Evolutionary conservation across 768 basidiomycete species (phyloP), one percentile per base, ranked within the genome.

Genomic region (Mycena polygramma): DNA sequence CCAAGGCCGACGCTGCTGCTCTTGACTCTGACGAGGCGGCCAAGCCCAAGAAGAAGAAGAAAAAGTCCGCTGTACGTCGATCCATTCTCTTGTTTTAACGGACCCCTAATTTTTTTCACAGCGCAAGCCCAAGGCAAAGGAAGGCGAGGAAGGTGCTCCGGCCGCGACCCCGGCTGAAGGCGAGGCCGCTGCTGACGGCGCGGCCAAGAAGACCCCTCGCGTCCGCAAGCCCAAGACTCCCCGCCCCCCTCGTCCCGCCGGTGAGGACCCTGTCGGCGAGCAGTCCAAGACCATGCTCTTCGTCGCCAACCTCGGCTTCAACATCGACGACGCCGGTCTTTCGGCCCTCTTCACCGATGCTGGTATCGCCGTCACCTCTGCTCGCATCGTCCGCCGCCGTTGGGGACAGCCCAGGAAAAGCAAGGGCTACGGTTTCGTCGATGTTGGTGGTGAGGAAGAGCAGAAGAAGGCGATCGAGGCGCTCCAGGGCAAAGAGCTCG

Each of bases 371-470:
- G 94, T 97, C 74, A 85, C 88, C 78, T 93, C 92, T 74, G 96
- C 97, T 71, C 94, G 94, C 74, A 93, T 99, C 73, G 95, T 98
- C 75, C 91, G 91, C 79, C 88, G 92, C 77, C 90, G 91, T 76
- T 95, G 89, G 87, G 95, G 94, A 5, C 88, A 89, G 51, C 92
- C 92, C 77, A 89, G 92, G 80, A 93, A 90, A 82, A 95, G 93
- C 88, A 97, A 97, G 83, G 97, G 97, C 66, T 99, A 97, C 81
- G 97, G 96, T 61, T 99, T 99, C 78, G 97, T 99, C 78, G 97
- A 99, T 75, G 95, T 98, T 72, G 95, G 93, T 70, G 84, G 85
- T 74, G 92, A 96, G 81, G 93, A 90, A 75, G 91, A 96, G 82
- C 97, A 99, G 85, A 81, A 91, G 80, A 95, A 96, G 85, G 97